Evolutionary conservation across 108 stramenopile species (phyloP).

Genomic region (Aurantiochytrium sp.): DNA sequence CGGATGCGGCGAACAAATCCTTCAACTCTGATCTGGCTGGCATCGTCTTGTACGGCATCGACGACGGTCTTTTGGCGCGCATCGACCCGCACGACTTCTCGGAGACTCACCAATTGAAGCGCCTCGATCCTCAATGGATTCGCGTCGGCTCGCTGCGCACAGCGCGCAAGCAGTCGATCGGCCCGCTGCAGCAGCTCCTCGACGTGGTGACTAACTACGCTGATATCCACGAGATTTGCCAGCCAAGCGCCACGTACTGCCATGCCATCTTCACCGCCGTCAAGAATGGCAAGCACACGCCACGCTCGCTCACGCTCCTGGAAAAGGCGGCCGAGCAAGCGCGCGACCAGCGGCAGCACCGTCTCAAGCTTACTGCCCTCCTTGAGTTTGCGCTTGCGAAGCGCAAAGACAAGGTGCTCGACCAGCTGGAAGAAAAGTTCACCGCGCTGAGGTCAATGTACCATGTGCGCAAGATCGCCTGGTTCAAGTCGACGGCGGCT

Average conservation of each 20-base stretch:
- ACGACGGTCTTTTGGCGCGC: too few species aligned
- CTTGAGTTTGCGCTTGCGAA: background rate
- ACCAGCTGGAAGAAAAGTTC: background rate
- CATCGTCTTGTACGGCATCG: too few species aligned
- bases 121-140: background rate
- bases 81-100: too few species aligned
- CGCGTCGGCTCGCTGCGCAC: background rate
- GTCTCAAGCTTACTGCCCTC: background rate
- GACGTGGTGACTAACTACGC: background rate
- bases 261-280: background rate
- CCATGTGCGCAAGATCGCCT: background rate
- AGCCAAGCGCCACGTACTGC: background rate
- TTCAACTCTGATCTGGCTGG: too few species aligned
- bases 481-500: background rate
- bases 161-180: background rate
- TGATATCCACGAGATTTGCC: background rate
- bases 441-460: background rate
- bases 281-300: background rate
- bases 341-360: background rate
- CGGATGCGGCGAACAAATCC: too few species aligned
- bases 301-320: background rate
- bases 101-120: too few species aligned
- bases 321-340: conserved; percentile 8
- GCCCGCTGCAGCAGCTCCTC: background rate
- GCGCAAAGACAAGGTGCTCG: background rate